phyloP scores from a whole-genome alignment of 2,329 filamentous ascomycete species.

The Akanthomyces lecanii region DNA sequence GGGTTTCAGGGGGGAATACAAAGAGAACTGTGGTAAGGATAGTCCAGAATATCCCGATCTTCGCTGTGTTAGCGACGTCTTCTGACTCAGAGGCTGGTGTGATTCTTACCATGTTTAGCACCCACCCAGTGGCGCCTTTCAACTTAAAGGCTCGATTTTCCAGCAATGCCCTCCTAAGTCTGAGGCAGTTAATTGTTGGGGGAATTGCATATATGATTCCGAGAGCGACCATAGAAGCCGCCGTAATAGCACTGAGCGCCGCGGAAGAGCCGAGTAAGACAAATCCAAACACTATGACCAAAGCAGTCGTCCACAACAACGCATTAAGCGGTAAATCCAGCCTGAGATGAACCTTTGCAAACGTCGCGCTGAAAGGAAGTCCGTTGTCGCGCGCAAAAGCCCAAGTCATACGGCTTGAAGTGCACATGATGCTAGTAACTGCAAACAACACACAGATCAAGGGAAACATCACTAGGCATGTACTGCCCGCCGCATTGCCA shows the following conservation, averaged over 20 bases:
- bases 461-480: conserved; percentile 65
- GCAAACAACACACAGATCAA: conserved; percentile 61
- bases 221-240: conserved; percentile 66
- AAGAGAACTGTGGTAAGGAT: conserved; percentile 62
- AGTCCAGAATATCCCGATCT: conserved; percentile 56
- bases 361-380: conserved; percentile 56
- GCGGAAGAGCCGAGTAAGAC: conserved; percentile 62
- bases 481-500: conserved; percentile 53
- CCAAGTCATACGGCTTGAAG: conserved; percentile 61
- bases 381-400: conserved; percentile 62
- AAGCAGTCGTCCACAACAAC: conserved; percentile 53
- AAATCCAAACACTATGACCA: conserved; percentile 63
- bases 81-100: background rate
- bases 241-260: conserved; percentile 68
- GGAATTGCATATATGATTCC: conserved; percentile 72
- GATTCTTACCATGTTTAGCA: background rate
- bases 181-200: conserved; percentile 57
- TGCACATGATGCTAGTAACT: conserved; percentile 60
- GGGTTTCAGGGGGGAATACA: conserved; percentile 26
- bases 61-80: conserved; percentile 7
- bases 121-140: background rate
- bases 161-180: background rate
- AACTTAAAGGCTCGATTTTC: background rate
- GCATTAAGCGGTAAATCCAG: conserved; percentile 66
- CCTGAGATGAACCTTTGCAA: conserved; percentile 56